Evolutionary conservation across 2,329 filamentous ascomycete genomes (phyloP), one percentile per base, ranked within the genome.

Genomic region (Curvularia lunata): DNA sequence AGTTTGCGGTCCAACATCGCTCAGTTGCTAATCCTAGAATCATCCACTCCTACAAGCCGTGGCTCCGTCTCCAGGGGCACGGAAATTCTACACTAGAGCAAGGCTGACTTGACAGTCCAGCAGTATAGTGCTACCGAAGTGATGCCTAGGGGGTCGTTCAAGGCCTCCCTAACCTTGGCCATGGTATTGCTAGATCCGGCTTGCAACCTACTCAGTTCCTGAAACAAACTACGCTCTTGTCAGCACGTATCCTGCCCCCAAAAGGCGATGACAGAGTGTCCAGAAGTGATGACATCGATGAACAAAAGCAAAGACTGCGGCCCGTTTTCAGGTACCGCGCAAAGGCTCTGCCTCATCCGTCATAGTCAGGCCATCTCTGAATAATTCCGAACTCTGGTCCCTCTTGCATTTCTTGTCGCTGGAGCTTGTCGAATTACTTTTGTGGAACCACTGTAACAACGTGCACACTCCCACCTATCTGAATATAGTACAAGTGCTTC

Each of bases 91-190:
- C 21, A 45, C 49, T 48, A 43, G 30, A 50, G 49, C 45, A 47
- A 54, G 49, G 54, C 49, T 37, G 49, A 57, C 40, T 57, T 23
- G 21, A 27, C 37, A 28, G 23, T 37, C n/a, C 37, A 48, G 32
- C 21, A 34, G 21, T 28, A 37, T 13, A 21, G 32, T 47, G 25
- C 25, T 23, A 53, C 46, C 18, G 28, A 34, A 19, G 21, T 49
- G 16, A 42, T 48, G 30, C 27, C 28, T n/a, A 16, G 40, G 13
- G 40, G 18, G 8, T 18, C n/a, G 10, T 45, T 18, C 1, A 13
- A 47, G 32, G 18, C 18, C 6, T 37, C 21, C 43, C 46, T 43
- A 7, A 28, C 8, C 41, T n/a, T 37, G 30, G 42, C 46, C 21
- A 21, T n/a, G 38, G 23, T 25, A 37, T 21, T 28, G 13, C 23